Conservation (phyloP, 2,329 filamentous ascomycete genomes). For the Sporothrix luriei region DNA sequence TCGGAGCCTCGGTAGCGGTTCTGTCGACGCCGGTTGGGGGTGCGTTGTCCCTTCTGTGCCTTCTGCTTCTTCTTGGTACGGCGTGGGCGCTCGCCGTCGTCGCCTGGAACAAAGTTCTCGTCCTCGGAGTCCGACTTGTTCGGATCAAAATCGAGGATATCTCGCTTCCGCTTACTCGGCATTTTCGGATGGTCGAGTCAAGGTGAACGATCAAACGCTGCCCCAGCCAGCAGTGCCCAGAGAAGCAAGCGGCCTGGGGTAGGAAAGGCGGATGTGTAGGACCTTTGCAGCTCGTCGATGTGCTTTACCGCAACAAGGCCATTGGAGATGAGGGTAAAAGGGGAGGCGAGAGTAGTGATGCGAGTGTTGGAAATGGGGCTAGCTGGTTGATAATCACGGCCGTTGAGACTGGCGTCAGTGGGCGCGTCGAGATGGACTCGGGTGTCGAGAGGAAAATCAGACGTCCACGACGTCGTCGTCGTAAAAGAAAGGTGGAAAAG, state of each 20-base stretch:
- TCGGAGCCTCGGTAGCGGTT: conserved; percentile 61
- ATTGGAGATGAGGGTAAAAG: conserved; percentile 5
- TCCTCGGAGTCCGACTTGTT: conserved; percentile 69
- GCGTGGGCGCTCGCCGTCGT: conserved; percentile 48
- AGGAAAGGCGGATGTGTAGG: not conserved
- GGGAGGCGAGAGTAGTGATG: not conserved
- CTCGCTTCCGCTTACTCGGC: conserved; percentile 61
- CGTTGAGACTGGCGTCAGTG: not conserved
- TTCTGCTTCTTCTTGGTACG: conserved; percentile 47
- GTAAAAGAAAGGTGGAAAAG: not conserved
- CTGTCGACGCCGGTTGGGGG: conserved; percentile 38
- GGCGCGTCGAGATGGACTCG: conserved; percentile 7
- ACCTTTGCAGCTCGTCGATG: conserved; percentile 13
- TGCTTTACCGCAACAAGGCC: conserved; percentile 22
- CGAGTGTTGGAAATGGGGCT: not conserved
- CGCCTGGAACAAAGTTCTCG: conserved; percentile 64
- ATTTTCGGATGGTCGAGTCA: conserved; percentile 40
- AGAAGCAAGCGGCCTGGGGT: not conserved
- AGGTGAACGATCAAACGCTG: not conserved
- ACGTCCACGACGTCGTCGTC: not conserved
- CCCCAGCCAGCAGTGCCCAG: conserved; percentile 2
- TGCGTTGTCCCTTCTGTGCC: conserved; percentile 36
- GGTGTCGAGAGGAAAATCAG: not conserved
- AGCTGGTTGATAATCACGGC: conserved; percentile 9
- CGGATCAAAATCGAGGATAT: conserved; percentile 62